Percentiles rank a stretch among this genome's conserved stretches.
Evolutionary conservation across 495 filamentous ascomycete genomes (phyloP).

Genomic region (Eremomyces bilateralis): DNA sequence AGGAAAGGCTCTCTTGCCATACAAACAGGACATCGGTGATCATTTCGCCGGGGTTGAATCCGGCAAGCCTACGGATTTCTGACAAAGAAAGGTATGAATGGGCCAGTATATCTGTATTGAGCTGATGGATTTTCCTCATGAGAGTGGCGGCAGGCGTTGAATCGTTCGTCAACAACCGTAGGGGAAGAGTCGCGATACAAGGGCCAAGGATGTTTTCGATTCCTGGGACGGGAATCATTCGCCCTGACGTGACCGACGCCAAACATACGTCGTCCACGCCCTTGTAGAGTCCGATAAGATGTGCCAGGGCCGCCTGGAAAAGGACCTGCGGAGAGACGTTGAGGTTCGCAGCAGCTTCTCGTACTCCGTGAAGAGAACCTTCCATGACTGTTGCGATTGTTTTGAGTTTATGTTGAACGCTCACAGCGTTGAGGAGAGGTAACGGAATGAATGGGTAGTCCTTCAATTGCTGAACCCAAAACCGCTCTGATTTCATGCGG

Average conservation of each 20-base stretch:
- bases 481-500: conserved; percentile 16
- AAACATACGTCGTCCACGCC: conserved; percentile 47
- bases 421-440: conserved; percentile 23
- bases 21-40: conserved; percentile 54
- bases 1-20: conserved; percentile 48
- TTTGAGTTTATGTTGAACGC: conserved; percentile 1
- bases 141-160: too few species aligned
- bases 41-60: conserved; percentile 22
- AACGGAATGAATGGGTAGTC: conserved; percentile 21
- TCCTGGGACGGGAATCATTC: conserved; percentile 38
- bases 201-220: conserved; percentile 56
- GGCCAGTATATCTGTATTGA: conserved; percentile 35
- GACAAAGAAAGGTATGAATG: conserved; percentile 35
- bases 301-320: conserved; percentile 47
- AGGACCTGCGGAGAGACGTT: conserved; percentile 31
- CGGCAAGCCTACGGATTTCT: conserved; percentile 39
- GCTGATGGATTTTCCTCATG: conserved; percentile 32
- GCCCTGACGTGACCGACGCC: conserved; percentile 55
- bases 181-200: conserved; percentile 44
- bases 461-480: conserved; percentile 32
- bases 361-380: background rate
- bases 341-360: conserved; percentile 3
- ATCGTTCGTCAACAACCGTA: conserved; percentile 36
- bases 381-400: background rate
- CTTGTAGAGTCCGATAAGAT: conserved; percentile 37